Percentiles rank a stretch among this genome's conserved stretches.
Conservation (phyloP, 2,329 filamentous ascomycete species). For the Mariannaea sp. region DNA sequence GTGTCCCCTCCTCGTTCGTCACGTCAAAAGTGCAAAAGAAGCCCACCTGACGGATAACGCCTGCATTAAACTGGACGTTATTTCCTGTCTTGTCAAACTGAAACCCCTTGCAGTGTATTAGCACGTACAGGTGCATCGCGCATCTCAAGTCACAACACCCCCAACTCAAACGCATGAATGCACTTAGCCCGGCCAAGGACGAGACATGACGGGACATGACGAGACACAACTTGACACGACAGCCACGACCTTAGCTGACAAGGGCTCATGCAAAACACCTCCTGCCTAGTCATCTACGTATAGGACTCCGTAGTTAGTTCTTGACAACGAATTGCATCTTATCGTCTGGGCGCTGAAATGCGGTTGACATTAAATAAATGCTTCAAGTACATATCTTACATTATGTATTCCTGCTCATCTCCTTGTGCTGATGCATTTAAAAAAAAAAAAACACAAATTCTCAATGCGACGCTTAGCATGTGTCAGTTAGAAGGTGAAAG, state of each 20-base stretch:
- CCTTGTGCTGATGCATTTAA: too few species aligned
- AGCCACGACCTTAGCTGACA: background rate
- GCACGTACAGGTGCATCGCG: conserved; percentile 11
- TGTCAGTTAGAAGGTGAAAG: too few species aligned
- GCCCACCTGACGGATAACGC: background rate
- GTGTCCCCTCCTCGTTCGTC: background rate
- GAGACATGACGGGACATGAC: too few species aligned
- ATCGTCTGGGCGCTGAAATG: too few species aligned
- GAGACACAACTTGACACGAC: conserved; percentile 16
- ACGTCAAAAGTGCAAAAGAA: background rate
- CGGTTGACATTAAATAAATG: background rate
- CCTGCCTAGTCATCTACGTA: too few species aligned
- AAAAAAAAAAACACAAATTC: too few species aligned
- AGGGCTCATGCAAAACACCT: background rate
- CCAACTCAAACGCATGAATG: conserved; percentile 16
- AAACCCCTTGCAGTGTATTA: conserved; percentile 8
- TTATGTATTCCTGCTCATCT: too few species aligned
- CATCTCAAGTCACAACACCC: conserved; percentile 11
- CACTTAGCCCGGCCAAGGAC: background rate
- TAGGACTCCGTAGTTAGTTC: too few species aligned
- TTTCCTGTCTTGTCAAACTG: conserved; percentile 2
- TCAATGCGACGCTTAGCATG: too few species aligned
- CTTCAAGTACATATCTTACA: too few species aligned
- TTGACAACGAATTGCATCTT: too few species aligned
- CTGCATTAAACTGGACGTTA: background rate